Conservation (phyloP, 2,329 filamentous ascomycete species). For the Fusarium albosuccineum region DNA sequence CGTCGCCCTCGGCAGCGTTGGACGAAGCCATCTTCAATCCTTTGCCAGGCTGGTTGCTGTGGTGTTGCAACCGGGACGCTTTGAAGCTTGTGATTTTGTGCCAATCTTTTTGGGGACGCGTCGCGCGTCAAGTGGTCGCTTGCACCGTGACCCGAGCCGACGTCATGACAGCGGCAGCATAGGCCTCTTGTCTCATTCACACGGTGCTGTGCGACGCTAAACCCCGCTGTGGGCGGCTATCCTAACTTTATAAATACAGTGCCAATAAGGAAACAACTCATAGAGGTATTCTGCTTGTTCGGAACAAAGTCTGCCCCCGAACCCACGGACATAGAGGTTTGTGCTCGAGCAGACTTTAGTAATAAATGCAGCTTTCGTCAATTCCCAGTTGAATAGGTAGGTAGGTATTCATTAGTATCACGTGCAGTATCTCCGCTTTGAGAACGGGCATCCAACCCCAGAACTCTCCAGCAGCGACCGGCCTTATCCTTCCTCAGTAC, state of each 20-base stretch:
- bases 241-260: too few relatives aligned
- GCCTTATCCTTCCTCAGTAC: neutral
- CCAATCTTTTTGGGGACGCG: slow-evolving; percentile 41
- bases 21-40: slow-evolving; percentile 48
- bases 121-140: slow-evolving; percentile 44
- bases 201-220: slow-evolving; percentile 12
- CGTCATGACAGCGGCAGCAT: slow-evolving; percentile 30
- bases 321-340: too few relatives aligned
- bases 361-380: too few relatives aligned
- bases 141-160: slow-evolving; percentile 8
- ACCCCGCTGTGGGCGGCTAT: neutral
- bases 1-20: slow-evolving; percentile 42
- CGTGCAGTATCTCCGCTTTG: slow-evolving; percentile 20
- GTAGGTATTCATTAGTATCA: neutral
- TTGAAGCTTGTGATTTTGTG: slow-evolving; percentile 32
- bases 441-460: slow-evolving; percentile 1
- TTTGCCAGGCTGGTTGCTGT: slow-evolving; percentile 23
- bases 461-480: neutral
- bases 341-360: too few relatives aligned
- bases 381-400: too few relatives aligned
- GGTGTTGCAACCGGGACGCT: slow-evolving; percentile 27
- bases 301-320: too few relatives aligned
- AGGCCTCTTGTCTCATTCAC: neutral
- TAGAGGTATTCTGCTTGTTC: too few relatives aligned
- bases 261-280: too few relatives aligned